phyloP scores from a whole-genome alignment of 768 basidiomycete genomes.

The Kwoniella heveanensis region DNA sequence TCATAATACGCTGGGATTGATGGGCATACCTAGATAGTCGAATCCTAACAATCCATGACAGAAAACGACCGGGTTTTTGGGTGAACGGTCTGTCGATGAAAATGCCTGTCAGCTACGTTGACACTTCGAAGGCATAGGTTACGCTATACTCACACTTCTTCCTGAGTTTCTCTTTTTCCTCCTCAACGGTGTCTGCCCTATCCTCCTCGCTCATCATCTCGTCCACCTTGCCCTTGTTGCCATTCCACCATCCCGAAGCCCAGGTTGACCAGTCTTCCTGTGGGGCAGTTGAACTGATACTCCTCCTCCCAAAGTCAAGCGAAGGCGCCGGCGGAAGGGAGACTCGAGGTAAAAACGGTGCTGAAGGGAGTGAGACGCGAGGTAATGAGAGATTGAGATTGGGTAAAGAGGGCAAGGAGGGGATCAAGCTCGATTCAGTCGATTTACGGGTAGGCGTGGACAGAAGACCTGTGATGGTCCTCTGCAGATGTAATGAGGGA shows the following conservation, averaged over 20 bases:
- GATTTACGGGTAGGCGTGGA: constrained; percentile 5
- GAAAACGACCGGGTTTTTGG: constrained; percentile 84
- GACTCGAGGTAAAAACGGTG: not conserved
- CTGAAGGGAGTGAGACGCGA: constrained; percentile 17
- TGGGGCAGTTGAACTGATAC: constrained; percentile 27
- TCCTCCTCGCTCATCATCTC: constrained; percentile 63
- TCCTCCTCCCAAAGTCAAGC: constrained; percentile 20
- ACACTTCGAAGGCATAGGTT: not conserved
- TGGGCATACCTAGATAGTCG: constrained; percentile 47
- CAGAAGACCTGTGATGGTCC: constrained; percentile 44
- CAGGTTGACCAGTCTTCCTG: constrained; percentile 42
- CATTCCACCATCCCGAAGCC: constrained; percentile 49
- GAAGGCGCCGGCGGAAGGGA: constrained; percentile 9
- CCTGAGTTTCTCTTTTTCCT: constrained; percentile 60
- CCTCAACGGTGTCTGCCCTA: constrained; percentile 60
- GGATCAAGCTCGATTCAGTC: constrained; percentile 3
- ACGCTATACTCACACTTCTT: constrained; percentile 65
- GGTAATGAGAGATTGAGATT: constrained; percentile 20
- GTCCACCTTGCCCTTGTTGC: constrained; percentile 60
- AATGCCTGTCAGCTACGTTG: constrained; percentile 7
- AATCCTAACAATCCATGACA: constrained; percentile 81
- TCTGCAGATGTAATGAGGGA: constrained; percentile 43
- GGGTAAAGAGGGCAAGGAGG: constrained; percentile 21
- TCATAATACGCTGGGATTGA: not conserved
- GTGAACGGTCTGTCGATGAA: constrained; percentile 65